Percentiles rank a stretch among this genome's conserved stretches.
Evolutionary conservation across 768 basidiomycete species (phyloP).

Genomic region (Termitomyces sp.): DNA sequence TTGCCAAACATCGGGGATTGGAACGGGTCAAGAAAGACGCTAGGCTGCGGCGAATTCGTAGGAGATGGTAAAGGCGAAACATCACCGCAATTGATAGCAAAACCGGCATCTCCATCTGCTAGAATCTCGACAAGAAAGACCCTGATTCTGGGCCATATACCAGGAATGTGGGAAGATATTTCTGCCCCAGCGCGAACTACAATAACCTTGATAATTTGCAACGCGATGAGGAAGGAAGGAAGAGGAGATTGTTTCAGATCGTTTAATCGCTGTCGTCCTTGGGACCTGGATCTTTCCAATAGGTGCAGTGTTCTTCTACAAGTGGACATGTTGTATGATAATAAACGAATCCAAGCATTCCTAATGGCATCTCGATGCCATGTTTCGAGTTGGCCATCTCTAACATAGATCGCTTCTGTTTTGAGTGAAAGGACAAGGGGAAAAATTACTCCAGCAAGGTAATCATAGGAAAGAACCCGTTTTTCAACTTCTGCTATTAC

Average conservation of each 20-base stretch:
- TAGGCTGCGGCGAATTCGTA: conserved; percentile 41
- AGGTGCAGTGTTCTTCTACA: conserved; percentile 28
- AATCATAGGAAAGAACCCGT: conserved; percentile 48
- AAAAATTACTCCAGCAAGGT: conserved; percentile 58
- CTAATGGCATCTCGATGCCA: conserved; percentile 41
- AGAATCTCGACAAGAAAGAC: conserved; percentile 45
- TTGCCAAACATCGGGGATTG: conserved; percentile 20
- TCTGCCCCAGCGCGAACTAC: conserved; percentile 58
- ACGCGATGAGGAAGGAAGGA: conserved; percentile 39
- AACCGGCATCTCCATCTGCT: conserved; percentile 54
- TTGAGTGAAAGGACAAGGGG: conserved; percentile 53
- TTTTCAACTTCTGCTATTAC: conserved; percentile 52
- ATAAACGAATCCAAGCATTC: conserved; percentile 56
- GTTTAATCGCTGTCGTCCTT: conserved; percentile 26
- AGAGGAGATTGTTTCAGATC: conserved; percentile 24
- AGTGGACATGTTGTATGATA: conserved; percentile 51
- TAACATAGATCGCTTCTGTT: conserved; percentile 38
- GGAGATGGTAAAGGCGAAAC: conserved; percentile 48
- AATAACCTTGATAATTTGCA: conserved; percentile 67
- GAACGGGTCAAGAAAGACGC: conserved; percentile 31
- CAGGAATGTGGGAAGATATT: conserved; percentile 45
- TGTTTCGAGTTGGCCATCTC: conserved; percentile 35
- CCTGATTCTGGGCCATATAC: conserved; percentile 61
- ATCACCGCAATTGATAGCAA: conserved; percentile 40
- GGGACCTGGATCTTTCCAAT: conserved; percentile 41